Evolutionary conservation across 257 asterid genomes (phyloP).

Genomic region (Verbascum thapsus): DNA sequence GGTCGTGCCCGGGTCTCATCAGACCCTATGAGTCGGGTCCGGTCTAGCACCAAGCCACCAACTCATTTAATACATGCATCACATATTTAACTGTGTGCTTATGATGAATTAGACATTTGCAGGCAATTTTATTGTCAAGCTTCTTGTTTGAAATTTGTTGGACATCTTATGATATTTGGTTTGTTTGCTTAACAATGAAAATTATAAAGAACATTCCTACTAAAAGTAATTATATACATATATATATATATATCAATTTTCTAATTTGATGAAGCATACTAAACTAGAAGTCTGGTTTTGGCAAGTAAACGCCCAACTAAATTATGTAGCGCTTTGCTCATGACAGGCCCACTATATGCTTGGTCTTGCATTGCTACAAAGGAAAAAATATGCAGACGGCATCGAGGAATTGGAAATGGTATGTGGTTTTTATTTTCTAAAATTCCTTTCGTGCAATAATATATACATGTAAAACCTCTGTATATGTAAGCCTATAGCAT

Average conservation of each 20-base stretch:
- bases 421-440: constrained; percentile 15
- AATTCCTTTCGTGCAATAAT: not conserved
- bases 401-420: constrained; percentile 64
- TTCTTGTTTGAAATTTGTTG: not conserved
- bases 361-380: constrained; percentile 66
- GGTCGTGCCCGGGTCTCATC: no score
- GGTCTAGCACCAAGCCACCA: no score
- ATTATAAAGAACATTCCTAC: not conserved
- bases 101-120: not conserved
- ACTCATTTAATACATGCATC: no score
- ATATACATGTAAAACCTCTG: constrained; percentile 5
- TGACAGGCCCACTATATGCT: constrained; percentile 72
- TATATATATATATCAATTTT: no score
- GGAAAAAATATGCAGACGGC: constrained; percentile 55
- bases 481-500: not conserved
- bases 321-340: constrained; percentile 9
- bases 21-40: no score
- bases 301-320: constrained; percentile 8
- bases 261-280: no score
- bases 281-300: not conserved
- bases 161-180: not conserved
- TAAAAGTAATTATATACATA: no score
- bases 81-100: not conserved
- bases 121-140: not conserved
- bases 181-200: not conserved